Evolutionary conservation across 2,329 filamentous ascomycete genomes (phyloP).

Genomic region (Anthostomella pinea): DNA sequence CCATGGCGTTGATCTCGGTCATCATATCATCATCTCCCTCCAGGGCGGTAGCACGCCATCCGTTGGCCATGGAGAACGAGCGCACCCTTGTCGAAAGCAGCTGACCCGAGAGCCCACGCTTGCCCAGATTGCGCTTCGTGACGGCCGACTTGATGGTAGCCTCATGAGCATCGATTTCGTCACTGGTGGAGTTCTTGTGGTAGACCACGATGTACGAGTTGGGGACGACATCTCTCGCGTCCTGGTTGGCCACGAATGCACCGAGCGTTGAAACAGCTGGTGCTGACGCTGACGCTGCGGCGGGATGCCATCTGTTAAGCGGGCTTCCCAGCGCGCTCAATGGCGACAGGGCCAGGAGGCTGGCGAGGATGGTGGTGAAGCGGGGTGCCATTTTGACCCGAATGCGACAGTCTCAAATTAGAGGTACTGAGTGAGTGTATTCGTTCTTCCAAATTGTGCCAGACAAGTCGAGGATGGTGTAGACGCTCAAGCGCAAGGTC

Average conservation of each 20-base stretch:
- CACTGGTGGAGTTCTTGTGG: conserved; percentile 50
- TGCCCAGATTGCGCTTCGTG: conserved; percentile 55
- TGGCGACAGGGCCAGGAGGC: conserved; percentile 27
- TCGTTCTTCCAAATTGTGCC: conserved; percentile 20
- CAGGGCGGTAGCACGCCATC: conserved; percentile 52
- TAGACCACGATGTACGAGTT: conserved; percentile 65
- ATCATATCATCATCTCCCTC: conserved; percentile 52
- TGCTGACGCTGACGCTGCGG: conserved; percentile 16
- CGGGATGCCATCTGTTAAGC: conserved; percentile 21
- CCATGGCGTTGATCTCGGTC: conserved; percentile 44
- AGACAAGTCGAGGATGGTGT: conserved; percentile 20
- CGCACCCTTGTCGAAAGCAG: conserved; percentile 46
- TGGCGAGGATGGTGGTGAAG: conserved; percentile 26
- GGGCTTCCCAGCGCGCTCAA: conserved; percentile 24
- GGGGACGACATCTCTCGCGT: conserved; percentile 47
- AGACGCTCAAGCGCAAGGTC: conserved; percentile 1
- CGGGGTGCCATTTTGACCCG: conserved; percentile 27
- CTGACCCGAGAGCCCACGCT: conserved; percentile 47
- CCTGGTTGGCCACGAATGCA: conserved; percentile 49
- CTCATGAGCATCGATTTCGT: conserved; percentile 49
- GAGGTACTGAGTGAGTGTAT: neutral
- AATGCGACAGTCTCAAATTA: conserved; percentile 3
- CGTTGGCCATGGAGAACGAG: conserved; percentile 42
- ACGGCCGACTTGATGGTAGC: conserved; percentile 46
- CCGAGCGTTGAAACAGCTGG: conserved; percentile 25